Conservation (phyloP, 495 filamentous ascomycete species). For the Jackrogersella minutella region DNA sequence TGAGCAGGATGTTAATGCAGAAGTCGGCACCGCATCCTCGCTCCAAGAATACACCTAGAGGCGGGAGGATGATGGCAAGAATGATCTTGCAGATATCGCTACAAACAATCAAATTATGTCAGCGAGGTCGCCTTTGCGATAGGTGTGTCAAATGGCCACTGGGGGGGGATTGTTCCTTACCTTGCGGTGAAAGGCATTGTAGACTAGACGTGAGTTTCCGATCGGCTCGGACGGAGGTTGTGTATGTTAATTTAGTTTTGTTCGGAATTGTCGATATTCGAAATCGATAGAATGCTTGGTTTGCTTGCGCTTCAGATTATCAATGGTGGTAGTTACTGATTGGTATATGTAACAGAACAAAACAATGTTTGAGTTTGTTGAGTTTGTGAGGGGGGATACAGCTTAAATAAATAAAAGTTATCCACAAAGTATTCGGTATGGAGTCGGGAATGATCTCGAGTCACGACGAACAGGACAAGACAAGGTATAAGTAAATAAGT, state of each 20-base stretch:
- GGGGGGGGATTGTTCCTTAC: constrained; percentile 47
- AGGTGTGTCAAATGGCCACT: constrained; percentile 1
- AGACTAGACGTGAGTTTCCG: constrained; percentile 1
- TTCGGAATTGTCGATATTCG: background rate
- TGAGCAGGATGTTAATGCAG: constrained; percentile 87
- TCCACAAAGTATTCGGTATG: constrained; percentile 14
- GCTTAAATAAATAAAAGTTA: constrained; percentile 36
- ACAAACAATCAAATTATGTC: constrained; percentile 3
- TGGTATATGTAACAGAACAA: constrained; percentile 1
- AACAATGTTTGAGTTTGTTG: background rate
- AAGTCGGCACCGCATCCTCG: constrained; percentile 83
- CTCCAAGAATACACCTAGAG: constrained; percentile 91
- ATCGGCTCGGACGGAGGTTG: background rate
- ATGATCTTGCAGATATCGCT: constrained; percentile 93
- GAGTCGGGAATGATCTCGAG: constrained; percentile 19
- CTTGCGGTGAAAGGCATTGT: constrained; percentile 67
- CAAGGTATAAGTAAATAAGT: background rate
- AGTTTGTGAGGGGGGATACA: constrained; percentile 18
- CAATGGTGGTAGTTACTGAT: background rate
- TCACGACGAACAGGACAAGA: background rate
- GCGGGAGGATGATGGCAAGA: constrained; percentile 85
- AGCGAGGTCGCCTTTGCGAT: constrained; percentile 2
- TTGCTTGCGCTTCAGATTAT: background rate
- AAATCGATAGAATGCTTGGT: background rate
- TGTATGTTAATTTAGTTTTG: background rate